Percentiles rank a stretch among this genome's conserved stretches.
phyloP scores from a whole-genome alignment of 257 asterid genomes.

The Ballota nigra region DNA sequence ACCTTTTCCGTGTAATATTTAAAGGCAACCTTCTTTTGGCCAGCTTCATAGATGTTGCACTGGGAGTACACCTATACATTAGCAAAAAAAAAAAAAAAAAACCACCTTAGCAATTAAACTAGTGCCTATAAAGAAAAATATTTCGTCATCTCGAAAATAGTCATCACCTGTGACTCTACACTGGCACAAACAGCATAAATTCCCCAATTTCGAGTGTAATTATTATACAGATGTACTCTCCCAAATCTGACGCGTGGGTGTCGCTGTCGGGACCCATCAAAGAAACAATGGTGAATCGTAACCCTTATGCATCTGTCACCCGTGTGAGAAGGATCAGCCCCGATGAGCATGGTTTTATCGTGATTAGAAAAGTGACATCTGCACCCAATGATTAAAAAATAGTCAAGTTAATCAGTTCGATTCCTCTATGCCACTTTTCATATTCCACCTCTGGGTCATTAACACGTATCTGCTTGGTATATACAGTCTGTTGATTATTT shows the following conservation, averaged over 20 bases:
- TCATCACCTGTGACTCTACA: conserved; percentile 84
- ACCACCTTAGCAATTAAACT: conserved; percentile 7
- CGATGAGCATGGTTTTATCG: conserved; percentile 92
- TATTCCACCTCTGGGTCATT: background rate
- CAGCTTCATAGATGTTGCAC: conserved; percentile 85
- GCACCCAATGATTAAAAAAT: conserved; percentile 15
- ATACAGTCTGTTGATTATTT: background rate
- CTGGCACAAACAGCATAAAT: conserved; percentile 93
- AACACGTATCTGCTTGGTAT: background rate
- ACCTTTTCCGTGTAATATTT: conserved; percentile 93
- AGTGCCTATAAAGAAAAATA: background rate
- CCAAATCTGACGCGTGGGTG: conserved; percentile 96
- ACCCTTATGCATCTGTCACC: conserved; percentile 84
- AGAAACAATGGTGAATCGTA: conserved; percentile 95
- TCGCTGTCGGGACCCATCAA: conserved; percentile 83
- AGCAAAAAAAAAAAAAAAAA: background rate
- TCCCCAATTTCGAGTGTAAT: conserved; percentile 89
- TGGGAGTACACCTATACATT: conserved; percentile 64
- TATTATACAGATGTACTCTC: conserved; percentile 82
- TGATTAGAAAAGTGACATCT: conserved; percentile 80
- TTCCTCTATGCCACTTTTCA: no score
- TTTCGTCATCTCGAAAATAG: background rate
- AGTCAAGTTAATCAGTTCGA: conserved; percentile 1
- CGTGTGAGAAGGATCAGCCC: conserved; percentile 81
- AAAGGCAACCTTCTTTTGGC: conserved; percentile 75